Base-by-base conservation (phyloP, 495 filamentous ascomycete species). In the Annulohypoxylon maeteangense region DNA sequence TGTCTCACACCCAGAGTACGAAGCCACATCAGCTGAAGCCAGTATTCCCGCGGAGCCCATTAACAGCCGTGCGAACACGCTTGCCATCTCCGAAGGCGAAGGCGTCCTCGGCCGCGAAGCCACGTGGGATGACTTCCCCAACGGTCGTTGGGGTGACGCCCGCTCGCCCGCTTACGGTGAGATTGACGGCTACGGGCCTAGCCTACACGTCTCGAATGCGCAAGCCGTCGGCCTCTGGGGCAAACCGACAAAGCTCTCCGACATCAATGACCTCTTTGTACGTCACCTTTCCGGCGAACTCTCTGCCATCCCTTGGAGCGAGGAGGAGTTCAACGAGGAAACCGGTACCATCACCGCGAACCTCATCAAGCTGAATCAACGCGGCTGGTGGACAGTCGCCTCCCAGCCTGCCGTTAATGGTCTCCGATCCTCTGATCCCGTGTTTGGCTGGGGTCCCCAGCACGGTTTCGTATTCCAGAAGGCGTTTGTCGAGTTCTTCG, bases 51-150 rank as follows among this genome's bases (percentile, higher is more conserved):
- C 85, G 6, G 88, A 86, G 48, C 78, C 82, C 2, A 79, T 89
- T 75, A 90, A 89, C 74, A 87, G 86, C 29, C 87, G 91, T 44
- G 90, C 90, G 50, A 94, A 92, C 72, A 95, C 93, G 4, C 87
- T 98, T 16, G 92, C 93, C 18, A 97, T 97, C 58, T 96, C 94
- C 0, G 93, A 97, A 83, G 94, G 94, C 3, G 89, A 95, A 69
- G 94, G 94, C 40, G 84, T 91, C n/a, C 85, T 97, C 11, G 95
- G 95, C 32, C 86, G 96, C 66, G 96, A 98, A 82, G 96, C 96
- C 22, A 98, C 95, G 5, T 99, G 95, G 95, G 95, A 99, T 77
- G 95, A 99, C 81, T 99, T 90, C 82, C 95, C 96, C 58, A 99
- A 99, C 84, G 96, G 95, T 25, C 89, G 95, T 48, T 99, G 95